phyloP scores from a whole-genome alignment of 495 filamentous ascomycete species.

The Delitschia confertaspora region DNA sequence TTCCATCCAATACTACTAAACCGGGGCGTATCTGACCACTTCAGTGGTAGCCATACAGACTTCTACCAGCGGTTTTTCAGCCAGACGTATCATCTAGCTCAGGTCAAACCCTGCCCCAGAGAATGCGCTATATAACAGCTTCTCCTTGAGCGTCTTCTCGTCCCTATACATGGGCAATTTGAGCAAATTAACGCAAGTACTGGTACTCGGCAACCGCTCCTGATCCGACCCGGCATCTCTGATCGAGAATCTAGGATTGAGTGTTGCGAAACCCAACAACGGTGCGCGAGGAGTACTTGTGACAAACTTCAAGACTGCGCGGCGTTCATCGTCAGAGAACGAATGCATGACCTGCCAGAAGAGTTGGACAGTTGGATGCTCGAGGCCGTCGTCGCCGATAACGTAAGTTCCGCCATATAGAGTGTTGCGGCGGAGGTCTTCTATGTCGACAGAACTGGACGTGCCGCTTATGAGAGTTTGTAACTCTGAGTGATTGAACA shows the following conservation, averaged over 20 bases:
- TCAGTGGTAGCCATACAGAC: too few species aligned
- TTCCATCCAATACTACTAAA: too few species aligned
- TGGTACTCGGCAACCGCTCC: conserved; percentile 77
- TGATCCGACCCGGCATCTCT: conserved; percentile 77
- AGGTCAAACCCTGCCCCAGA: conserved; percentile 94
- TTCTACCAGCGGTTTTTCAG: too few species aligned
- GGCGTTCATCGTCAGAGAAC: conserved; percentile 62
- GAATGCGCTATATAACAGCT: conserved; percentile 83
- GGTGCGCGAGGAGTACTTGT: conserved; percentile 91
- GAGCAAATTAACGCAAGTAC: conserved; percentile 91
- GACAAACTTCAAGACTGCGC: conserved; percentile 90
- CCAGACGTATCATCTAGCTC: too few species aligned
- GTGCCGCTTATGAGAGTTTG: conserved; percentile 89
- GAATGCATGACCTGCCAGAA: conserved; percentile 89
- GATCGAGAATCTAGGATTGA: conserved; percentile 84
- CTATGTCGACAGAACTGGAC: conserved; percentile 72
- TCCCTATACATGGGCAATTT: conserved; percentile 81
- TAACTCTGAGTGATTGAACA: conserved; percentile 96
- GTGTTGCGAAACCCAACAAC: conserved; percentile 75
- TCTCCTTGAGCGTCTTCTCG: conserved; percentile 54
- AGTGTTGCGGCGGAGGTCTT: conserved; percentile 80
- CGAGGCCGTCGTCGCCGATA: conserved; percentile 75
- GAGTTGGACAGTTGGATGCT: conserved; percentile 72
- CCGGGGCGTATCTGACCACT: too few species aligned
- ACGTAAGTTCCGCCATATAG: conserved; percentile 78